Evolutionary conservation across 2,329 filamentous ascomycete species (phyloP), one percentile per base, ranked within the genome.

Genomic region (Pseudogymnoascus destructans): DNA sequence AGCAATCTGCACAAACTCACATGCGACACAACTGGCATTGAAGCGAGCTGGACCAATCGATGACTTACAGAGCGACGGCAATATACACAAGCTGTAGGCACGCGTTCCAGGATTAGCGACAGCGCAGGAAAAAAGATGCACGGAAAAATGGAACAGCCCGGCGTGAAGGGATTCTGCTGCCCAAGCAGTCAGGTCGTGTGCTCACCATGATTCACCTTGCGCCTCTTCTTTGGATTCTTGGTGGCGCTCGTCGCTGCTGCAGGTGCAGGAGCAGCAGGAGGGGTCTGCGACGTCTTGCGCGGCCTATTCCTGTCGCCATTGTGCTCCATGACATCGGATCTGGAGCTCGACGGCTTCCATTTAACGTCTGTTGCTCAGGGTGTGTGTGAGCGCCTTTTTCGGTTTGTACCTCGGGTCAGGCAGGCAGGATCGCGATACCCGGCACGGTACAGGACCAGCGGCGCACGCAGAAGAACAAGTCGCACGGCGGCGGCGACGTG

Each of bases 151-250:
- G 61, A 65, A 58, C 30, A 8, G 3, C 61, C 9, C 27, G 27
- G 62, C 60, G 62, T 63, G 63, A 63, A 61, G 61, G 61, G 58
- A 59, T 57, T 62, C 60, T 60, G 61, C 59, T 63, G 57, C 55
- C 30, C 38, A 58, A 59, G 30, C 57, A 61, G 59, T 57, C 57
- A 61, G 61, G 30, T 56, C 54, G 54, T 56, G 54, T 56, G 54
- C 54, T 56, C 81, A 91, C 87, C 87, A 75, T 92, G 87, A 76
- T 90, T 91, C 66, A 92, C 87, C 76, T 92, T 92, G 77, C 87
- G 86, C 74, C 87, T 80, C 78, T 90, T 91, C 76, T 89, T 91
- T 55, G 85, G 84, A 70, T 82, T 87, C 72, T 79, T 78, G 64
- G 59, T 66, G 62, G 63, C 62, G 61, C 62, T 66, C 57, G 64